Conservation (phyloP, 371 early-diverging fungal genomes). For the Mucor circinelloides region DNA sequence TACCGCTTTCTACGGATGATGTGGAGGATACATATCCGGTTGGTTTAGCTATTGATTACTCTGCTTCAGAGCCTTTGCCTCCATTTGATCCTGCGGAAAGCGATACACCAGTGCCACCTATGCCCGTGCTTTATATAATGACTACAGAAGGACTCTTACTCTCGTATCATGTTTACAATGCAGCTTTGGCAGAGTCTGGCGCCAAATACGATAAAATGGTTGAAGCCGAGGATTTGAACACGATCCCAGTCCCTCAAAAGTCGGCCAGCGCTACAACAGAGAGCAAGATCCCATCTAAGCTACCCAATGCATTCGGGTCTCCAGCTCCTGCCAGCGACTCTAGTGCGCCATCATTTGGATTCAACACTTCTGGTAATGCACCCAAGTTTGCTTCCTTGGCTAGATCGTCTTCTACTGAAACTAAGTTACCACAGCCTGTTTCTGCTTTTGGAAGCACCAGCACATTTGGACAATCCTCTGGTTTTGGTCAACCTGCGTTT, state of each 20-base stretch:
- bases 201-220: conserved; percentile 9
- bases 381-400: conserved; percentile 13
- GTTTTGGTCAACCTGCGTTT: background rate
- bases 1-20: conserved; percentile 42
- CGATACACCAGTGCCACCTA: conserved; percentile 34
- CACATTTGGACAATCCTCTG: background rate
- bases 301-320: background rate
- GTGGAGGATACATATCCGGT: conserved; percentile 43
- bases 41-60: conserved; percentile 46
- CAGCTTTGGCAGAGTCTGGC: conserved; percentile 23
- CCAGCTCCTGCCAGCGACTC: conserved; percentile 15
- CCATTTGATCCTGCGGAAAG: conserved; percentile 39
- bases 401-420: background rate
- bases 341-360: conserved; percentile 9
- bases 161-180: conserved; percentile 42
- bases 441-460: background rate
- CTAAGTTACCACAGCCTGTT: background rate
- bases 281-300: background rate
- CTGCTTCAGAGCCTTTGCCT: conserved; percentile 37
- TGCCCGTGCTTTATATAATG: conserved; percentile 41
- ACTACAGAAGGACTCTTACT: conserved; percentile 47
- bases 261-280: conserved; percentile 8
- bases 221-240: background rate
- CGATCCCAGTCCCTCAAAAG: conserved; percentile 8
- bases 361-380: background rate